Evolutionary conservation across 2,329 filamentous ascomycete species (phyloP), one percentile per base, ranked within the genome.

Genomic region (Meredithiella fracta): DNA sequence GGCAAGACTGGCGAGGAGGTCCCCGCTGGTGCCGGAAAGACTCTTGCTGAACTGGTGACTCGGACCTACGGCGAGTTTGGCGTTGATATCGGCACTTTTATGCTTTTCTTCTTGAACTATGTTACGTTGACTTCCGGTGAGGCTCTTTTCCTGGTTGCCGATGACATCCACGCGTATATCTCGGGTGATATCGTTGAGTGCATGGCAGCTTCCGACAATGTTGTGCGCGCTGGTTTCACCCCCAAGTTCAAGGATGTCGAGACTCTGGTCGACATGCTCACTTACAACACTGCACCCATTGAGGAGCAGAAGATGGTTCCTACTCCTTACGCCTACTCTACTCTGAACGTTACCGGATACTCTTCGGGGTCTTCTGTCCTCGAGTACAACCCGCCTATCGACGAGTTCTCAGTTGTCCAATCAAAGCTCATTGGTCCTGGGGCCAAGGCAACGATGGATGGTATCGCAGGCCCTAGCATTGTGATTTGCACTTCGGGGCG

Each of bases 141-240:
- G 70, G 92, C 91, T 7, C 85, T 98, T 74, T 98, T 97, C 71
- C 76, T 98, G 37, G 87, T 88, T 64, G 92, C 92, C 5, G 91
- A 98, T 65, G 92, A 97, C 65, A 97, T 97, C 63, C 92, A 98
- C 67, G 92, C 92, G 51, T 98, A 98, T 68, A 71, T 94, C 47
- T 87, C 83, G 2, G 87, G 87, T 59, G 91, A 98, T 65, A 95
- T 98, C 62, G 89, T 98, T 67, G 92, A 98, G 70, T 98, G 92
- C 74, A 98, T 98, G 92, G 92, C 92, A 0, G 85, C 88, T 7
- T 94, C 87, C n/a, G 92, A 98, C 76, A 98, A 98, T 62, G 92
- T 98, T 37, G 90, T 98, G 53, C 88, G 92, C 56, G 92, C 92
- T 0, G 92, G 92, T 47, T 92, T 98, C 69, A 98, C 92, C 0